A percentile compares a stretch with the other conserved stretches of the same genome.
Conservation (phyloP, 768 basidiomycete genomes). For the Lentinula raphanica region DNA sequence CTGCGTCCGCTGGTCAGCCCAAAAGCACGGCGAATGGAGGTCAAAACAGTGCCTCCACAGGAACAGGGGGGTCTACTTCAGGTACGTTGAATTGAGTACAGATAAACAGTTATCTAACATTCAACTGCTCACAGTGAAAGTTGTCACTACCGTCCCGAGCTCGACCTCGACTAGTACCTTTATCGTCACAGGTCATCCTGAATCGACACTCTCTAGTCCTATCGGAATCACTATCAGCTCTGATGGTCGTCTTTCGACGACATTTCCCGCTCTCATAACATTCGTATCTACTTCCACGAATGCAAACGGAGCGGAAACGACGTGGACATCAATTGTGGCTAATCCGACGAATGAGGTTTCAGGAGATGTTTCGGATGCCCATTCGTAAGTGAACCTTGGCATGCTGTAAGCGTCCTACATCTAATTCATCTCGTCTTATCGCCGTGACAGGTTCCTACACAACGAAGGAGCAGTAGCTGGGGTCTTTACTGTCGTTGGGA, state of each 20-base stretch:
- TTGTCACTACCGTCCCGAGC: conserved; percentile 10
- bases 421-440: background rate
- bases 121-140: background rate
- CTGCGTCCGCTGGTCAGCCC: background rate
- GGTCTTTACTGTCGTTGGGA: conserved; percentile 65
- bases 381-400: conserved; percentile 23
- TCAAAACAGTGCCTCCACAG: background rate
- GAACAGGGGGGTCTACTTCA: conserved; percentile 5
- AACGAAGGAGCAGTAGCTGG: conserved; percentile 69
- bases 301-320: conserved; percentile 38
- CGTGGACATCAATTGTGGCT: conserved; percentile 48
- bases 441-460: conserved; percentile 27
- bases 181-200: conserved; percentile 29
- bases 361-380: conserved; percentile 12
- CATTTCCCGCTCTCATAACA: conserved; percentile 43
- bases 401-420: no score
- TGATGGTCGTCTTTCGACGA: conserved; percentile 32
- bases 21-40: background rate
- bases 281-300: conserved; percentile 40
- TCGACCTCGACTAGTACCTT: conserved; percentile 32
- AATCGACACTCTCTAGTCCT: conserved; percentile 40
- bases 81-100: background rate
- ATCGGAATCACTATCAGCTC: conserved; percentile 31
- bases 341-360: conserved; percentile 36
- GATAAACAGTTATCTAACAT: conserved; percentile 6